Evolutionary conservation across 2,329 filamentous ascomycete species (phyloP).

Genomic region (Trichoderma pleuroti): DNA sequence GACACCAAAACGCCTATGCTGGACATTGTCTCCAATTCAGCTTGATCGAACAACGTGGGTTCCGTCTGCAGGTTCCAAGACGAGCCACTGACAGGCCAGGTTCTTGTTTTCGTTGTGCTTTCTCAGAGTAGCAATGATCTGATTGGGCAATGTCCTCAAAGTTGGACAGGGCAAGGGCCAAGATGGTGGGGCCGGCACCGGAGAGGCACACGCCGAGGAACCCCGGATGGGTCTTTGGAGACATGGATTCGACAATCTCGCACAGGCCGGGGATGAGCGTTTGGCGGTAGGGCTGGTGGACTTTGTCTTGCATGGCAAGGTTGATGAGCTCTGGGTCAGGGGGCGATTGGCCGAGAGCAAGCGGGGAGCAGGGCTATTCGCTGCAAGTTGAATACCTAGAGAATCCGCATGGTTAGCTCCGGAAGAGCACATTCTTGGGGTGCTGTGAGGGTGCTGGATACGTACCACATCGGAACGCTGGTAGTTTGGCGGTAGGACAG

Average conservation of each 20-base stretch:
- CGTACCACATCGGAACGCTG: slow-evolving; percentile 76
- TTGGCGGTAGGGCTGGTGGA: slow-evolving; percentile 95
- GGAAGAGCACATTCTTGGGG: not conserved
- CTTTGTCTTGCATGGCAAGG: slow-evolving; percentile 96
- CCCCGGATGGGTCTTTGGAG: slow-evolving; percentile 78
- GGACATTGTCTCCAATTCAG: not conserved
- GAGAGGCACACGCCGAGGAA: slow-evolving; percentile 92
- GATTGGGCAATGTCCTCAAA: slow-evolving; percentile 79
- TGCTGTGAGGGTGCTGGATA: slow-evolving; percentile 21
- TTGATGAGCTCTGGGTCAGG: slow-evolving; percentile 93
- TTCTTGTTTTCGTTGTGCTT: slow-evolving; percentile 53
- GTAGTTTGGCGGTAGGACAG: slow-evolving; percentile 78
- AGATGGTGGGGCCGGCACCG: slow-evolving; percentile 89
- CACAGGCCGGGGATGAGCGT: slow-evolving; percentile 86
- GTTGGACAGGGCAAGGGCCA: slow-evolving; percentile 85
- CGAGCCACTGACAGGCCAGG: slow-evolving; percentile 79
- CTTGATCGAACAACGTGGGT: slow-evolving; percentile 43
- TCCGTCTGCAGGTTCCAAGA: slow-evolving; percentile 84
- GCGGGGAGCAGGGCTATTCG: slow-evolving; percentile 85
- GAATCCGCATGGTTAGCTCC: slow-evolving; percentile 14
- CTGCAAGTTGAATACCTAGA: slow-evolving; percentile 83
- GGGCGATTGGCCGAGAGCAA: slow-evolving; percentile 82
- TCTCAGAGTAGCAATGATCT: slow-evolving; percentile 72
- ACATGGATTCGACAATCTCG: slow-evolving; percentile 88
- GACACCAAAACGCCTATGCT: not conserved